Evolutionary conservation across 108 stramenopile species (phyloP).

Genomic region (Nannochloropsis granulata): DNA sequence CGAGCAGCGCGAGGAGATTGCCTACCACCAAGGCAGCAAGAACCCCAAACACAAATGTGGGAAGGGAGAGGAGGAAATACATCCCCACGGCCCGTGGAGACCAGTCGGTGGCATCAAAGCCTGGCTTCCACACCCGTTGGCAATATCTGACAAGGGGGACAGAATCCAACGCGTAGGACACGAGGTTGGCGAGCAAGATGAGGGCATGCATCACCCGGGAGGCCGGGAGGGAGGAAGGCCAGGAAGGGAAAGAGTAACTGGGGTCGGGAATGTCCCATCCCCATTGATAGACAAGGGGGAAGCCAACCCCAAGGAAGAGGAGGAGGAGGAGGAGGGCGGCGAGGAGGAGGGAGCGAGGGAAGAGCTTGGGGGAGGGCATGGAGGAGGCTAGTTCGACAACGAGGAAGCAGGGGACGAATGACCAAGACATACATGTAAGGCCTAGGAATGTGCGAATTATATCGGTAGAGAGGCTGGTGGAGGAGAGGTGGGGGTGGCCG

Average conservation of each 20-base stretch:
- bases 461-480: background rate
- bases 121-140: background rate
- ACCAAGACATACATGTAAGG: background rate
- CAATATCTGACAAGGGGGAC: background rate
- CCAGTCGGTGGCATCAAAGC: background rate
- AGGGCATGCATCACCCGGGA: background rate
- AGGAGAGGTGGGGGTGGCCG: background rate
- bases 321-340: background rate
- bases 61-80: background rate
- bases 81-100: background rate
- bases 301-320: background rate
- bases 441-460: background rate
- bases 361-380: background rate
- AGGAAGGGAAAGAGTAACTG: background rate
- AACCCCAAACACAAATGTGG: background rate
- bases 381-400: background rate
- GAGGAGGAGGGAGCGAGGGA: background rate
- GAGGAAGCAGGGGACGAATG: background rate
- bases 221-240: background rate
- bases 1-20: background rate
- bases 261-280: background rate
- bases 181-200: background rate
- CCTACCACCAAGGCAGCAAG: background rate
- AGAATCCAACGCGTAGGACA: background rate
- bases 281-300: background rate